Conservation (phyloP, 495 filamentous ascomycete genomes). For the Podospora tetraspora region DNA sequence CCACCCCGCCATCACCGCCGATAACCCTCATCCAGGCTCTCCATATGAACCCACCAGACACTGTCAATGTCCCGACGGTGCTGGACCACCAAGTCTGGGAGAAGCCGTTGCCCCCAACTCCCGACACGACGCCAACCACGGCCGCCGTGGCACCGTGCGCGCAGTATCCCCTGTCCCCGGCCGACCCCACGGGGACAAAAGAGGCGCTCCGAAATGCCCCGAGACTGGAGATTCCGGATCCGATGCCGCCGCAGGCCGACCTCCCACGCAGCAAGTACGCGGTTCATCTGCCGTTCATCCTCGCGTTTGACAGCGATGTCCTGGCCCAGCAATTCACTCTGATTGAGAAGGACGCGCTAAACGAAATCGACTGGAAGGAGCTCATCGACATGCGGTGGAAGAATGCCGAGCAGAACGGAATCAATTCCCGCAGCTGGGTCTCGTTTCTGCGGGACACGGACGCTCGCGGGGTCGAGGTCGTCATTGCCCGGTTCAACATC, state of each 20-base stretch:
- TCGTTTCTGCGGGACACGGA: conserved; percentile 79
- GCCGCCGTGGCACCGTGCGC: conserved; percentile 22
- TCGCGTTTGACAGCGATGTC: conserved; percentile 83
- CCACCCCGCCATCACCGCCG: conserved; percentile 71
- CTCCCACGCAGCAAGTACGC: conserved; percentile 26
- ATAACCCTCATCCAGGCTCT: conserved; percentile 63
- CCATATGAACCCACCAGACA: conserved; percentile 40
- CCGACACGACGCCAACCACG: conserved; percentile 47
- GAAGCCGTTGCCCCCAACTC: conserved; percentile 49
- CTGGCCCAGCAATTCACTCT: conserved; percentile 93
- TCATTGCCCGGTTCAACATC: conserved; percentile 92
- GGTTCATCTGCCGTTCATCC: conserved; percentile 81
- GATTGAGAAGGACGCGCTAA: conserved; percentile 92
- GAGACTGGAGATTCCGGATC: conserved; percentile 26
- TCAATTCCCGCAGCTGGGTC: conserved; percentile 76
- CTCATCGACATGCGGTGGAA: conserved; percentile 92
- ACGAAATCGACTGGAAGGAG: conserved; percentile 97
- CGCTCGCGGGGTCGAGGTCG: conserved; percentile 86
- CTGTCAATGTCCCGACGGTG: conserved; percentile 28
- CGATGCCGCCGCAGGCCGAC: conserved; percentile 14
- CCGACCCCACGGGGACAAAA: conserved; percentile 35
- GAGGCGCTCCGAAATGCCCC: conserved; percentile 37
- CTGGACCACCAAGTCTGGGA: conserved; percentile 42
- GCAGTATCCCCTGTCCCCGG: conserved; percentile 28
- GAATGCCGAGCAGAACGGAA: conserved; percentile 54